Base-by-base conservation (phyloP, 1,139 yeast genomes). In the Arxiozyma slooffiae region DNA sequence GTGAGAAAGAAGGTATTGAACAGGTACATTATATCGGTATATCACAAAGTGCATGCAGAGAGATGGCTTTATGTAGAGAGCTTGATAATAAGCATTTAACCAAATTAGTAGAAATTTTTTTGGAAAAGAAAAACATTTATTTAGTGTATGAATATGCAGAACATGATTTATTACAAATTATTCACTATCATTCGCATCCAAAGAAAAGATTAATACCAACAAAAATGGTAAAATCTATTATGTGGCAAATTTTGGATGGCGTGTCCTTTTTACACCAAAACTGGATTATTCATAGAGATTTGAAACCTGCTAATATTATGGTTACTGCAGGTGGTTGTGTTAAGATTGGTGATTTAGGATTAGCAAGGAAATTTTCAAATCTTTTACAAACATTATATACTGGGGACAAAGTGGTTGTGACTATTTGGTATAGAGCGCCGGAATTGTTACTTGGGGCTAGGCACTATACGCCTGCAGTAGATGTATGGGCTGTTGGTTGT, bases 391-490 rank as follows among this genome's bases (percentile, higher is more conserved):
- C 95, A 44, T 73, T 94, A 26, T 92, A 86, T 62, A 79, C 94
- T 11, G 97, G 97, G 36, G 98, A 92, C 68, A 92, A 92, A 68
- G 97, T 94, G 20, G 98, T 92, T 50, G 98, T 92, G 9, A 92
- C 98, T 0, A 92, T 92, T 53, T 92, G 98, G 98, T 92, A 92
- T 67, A 76, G 98, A 57, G 97, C 98, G 0, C 97, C 98, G 0
- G 98, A 92, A 65, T 72, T 92, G 44, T 71, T 92, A 41, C 70
- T 92, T 40, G 98, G 98, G 0, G 89, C 96, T 1, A 73, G 96
- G 47, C 96, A 92, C 69, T 92, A 92, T 64, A 85, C 97, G 0
- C 96, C 97, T 0, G 92, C 97, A 0, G 85, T 92, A 44, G 97
- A 92, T 68, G 68, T 88, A 49, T 92, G 98, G 98, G 97, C 98